Evolutionary conservation across 1,139 yeast genomes (phyloP).

Genomic region (Groenewaldozyma sp.): DNA sequence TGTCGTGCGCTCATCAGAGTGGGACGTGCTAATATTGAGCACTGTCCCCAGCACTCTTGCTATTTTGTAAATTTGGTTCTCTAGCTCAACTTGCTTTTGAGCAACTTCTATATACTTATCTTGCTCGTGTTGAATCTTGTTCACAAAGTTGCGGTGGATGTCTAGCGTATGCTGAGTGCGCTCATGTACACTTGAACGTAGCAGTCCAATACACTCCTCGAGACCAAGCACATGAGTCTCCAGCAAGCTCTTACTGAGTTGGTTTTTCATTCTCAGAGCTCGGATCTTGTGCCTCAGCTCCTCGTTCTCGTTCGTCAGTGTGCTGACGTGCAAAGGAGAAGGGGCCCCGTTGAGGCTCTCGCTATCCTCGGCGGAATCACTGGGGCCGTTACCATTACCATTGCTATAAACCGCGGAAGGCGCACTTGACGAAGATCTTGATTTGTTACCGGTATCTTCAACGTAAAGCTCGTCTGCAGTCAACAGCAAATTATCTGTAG

Average conservation of each 20-base stretch:
- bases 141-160: slow-evolving; percentile 19
- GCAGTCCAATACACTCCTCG: slow-evolving; percentile 18
- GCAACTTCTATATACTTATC: slow-evolving; percentile 16
- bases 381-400: not conserved
- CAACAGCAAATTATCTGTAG: slow-evolving; percentile 21
- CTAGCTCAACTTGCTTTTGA: slow-evolving; percentile 19
- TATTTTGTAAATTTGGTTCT: slow-evolving; percentile 15
- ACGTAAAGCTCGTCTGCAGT: slow-evolving; percentile 23
- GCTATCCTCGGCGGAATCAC: too few relatives aligned
- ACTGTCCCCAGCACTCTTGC: slow-evolving; percentile 18
- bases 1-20: slow-evolving; percentile 6
- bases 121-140: slow-evolving; percentile 20
- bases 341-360: not conserved
- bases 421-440: too few relatives aligned
- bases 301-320: slow-evolving; percentile 8
- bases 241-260: slow-evolving; percentile 15
- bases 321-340: slow-evolving; percentile 4
- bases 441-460: too few relatives aligned
- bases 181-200: slow-evolving; percentile 19
- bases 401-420: slow-evolving; percentile 8
- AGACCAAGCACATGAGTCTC: slow-evolving; percentile 15
- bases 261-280: slow-evolving; percentile 13
- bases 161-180: slow-evolving; percentile 20
- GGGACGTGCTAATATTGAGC: slow-evolving; percentile 9
- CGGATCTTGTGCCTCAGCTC: slow-evolving; percentile 7